These are phyloP conservation scores for Trichoderma aggressivum DNA, from an alignment of 2,329 filamentous ascomycete species.

Conservation along the genomic window DNA sequence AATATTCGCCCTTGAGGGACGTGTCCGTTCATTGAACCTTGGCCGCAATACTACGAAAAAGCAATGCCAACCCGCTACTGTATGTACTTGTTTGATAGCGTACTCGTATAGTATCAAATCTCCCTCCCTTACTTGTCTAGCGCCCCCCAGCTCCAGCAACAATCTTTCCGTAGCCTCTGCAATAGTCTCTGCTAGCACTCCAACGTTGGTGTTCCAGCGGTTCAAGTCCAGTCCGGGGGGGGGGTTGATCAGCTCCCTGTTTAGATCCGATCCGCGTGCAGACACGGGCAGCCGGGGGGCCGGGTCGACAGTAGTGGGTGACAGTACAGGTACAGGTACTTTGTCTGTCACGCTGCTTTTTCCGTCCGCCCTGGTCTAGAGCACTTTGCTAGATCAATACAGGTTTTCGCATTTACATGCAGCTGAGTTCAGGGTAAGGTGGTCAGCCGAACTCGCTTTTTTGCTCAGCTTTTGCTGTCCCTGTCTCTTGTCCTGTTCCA, in stretches of 20 bases:
- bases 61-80: not conserved
- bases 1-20: not conserved
- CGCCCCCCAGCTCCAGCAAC: not conserved
- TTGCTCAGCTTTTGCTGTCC: not conserved
- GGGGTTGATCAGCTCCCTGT: not conserved
- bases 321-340: not conserved
- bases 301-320: not conserved
- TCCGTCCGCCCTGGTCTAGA: not conserved
- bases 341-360: not conserved
- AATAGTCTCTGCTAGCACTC: not conserved
- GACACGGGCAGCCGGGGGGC: not conserved
- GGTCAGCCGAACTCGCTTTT: not conserved
- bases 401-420: no score
- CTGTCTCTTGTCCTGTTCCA: not conserved
- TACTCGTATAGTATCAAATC: not conserved
- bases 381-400: no score
- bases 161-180: not conserved
- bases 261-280: constrained; percentile 16
- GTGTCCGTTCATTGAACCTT: not conserved
- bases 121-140: constrained; percentile 1
- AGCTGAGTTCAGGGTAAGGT: not conserved
- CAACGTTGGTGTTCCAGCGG: not conserved
- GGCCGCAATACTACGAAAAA: not conserved
- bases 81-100: not conserved
- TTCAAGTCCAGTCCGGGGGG: not conserved